Conservation (phyloP, 139 green algal genomes). For the Chlorella sorokiniana region DNA sequence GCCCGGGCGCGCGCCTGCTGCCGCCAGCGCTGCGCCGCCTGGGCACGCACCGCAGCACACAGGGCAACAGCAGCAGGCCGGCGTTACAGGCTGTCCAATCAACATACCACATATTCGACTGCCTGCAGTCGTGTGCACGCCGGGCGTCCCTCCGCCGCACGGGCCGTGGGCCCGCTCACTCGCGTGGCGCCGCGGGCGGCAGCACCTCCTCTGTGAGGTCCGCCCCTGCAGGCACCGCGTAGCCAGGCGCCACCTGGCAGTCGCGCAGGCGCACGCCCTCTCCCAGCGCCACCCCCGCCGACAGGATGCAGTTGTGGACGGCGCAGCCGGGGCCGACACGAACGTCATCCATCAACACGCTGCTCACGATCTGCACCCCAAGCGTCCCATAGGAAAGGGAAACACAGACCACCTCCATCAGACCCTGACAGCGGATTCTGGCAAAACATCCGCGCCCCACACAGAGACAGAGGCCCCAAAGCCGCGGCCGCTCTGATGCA, state of each 20-base stretch:
- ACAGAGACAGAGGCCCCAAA: too few relatives aligned
- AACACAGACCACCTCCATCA: neutral
- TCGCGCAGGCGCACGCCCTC: conserved; percentile 68
- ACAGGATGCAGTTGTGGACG: conserved; percentile 84
- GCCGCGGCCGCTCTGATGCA: too few relatives aligned
- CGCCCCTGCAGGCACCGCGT: conserved; percentile 53
- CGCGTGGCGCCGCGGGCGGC: conserved; percentile 15
- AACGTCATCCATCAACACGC: conserved; percentile 78
- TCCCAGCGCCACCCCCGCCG: conserved; percentile 51
- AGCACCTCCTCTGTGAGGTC: conserved; percentile 73
- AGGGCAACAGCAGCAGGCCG: neutral
- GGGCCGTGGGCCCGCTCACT: neutral
- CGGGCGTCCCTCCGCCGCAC: neutral
- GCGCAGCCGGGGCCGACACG: conserved; percentile 68
- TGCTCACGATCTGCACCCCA: conserved; percentile 68
- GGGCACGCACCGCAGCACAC: too few relatives aligned
- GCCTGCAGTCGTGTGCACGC: neutral
- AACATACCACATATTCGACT: neutral
- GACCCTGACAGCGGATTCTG: neutral
- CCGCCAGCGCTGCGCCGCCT: too few relatives aligned
- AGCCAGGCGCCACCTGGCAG: conserved; percentile 72
- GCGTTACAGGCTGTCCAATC: neutral
- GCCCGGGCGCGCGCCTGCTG: too few relatives aligned
- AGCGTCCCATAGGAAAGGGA: neutral
- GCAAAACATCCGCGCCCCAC: too few relatives aligned